Evolutionary conservation across 192 early-diverging fungal genomes (phyloP).

Genomic region (Gamsiella multidivaricata): DNA sequence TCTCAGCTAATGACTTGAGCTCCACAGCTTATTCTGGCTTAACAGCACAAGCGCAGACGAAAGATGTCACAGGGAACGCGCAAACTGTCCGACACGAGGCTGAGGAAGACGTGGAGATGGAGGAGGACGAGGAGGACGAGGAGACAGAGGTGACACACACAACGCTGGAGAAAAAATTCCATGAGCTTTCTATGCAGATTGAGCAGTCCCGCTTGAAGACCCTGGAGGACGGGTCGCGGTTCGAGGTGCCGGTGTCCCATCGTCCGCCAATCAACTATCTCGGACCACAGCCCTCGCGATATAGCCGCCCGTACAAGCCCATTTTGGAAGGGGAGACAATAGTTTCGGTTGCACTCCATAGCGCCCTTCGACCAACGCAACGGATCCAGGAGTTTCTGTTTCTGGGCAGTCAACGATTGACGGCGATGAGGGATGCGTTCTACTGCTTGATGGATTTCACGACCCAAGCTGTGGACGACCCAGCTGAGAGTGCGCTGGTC

Average conservation of each 20-base stretch:
- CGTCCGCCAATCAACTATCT: conserved; percentile 34
- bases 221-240: conserved; percentile 4
- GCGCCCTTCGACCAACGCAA: conserved; percentile 59
- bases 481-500: conserved; percentile 20
- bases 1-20: no score
- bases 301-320: neutral
- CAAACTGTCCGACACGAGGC: neutral
- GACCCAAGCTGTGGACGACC: conserved; percentile 49
- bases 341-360: conserved; percentile 72
- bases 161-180: conserved; percentile 23
- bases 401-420: conserved; percentile 74
- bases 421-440: conserved; percentile 76
- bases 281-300: neutral
- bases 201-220: conserved; percentile 21
- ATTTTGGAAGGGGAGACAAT: conserved; percentile 55
- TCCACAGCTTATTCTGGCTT: no score
- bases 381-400: conserved; percentile 74
- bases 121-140: conserved; percentile 4
- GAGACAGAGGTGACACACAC: conserved; percentile 7
- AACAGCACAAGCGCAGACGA: no score
- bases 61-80: no score
- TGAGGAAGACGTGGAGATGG: neutral
- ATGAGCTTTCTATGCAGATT: conserved; percentile 16
- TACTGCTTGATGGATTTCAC: conserved; percentile 76
- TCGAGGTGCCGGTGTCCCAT: conserved; percentile 8